Evolutionary conservation across 345 rosid species (phyloP).

Genomic region (Eucalyptus marginata): DNA sequence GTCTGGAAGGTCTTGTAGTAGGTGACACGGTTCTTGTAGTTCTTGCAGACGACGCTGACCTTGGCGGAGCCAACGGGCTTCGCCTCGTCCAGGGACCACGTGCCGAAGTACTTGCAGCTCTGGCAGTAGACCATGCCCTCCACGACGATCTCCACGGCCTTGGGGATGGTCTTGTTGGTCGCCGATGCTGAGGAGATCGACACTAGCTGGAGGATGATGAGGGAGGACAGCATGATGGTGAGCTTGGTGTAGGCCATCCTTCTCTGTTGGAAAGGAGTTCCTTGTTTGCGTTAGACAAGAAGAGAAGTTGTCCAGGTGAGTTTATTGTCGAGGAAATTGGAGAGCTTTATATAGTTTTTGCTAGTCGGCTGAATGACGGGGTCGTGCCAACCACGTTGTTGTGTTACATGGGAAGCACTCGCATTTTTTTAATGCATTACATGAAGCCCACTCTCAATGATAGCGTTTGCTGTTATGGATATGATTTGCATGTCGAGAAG

Average conservation of each 20-base stretch:
- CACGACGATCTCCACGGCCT: constrained; percentile 39
- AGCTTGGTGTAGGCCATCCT: background rate
- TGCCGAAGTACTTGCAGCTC: constrained; percentile 43
- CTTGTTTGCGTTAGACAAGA: background rate
- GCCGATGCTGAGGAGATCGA: background rate
- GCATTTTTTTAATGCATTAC: background rate
- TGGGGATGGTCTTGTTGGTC: background rate
- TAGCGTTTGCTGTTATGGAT: background rate
- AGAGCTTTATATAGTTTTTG: background rate
- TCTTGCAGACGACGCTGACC: constrained; percentile 67
- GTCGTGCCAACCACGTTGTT: background rate
- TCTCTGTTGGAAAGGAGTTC: background rate
- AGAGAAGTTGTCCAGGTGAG: background rate
- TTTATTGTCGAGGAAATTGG: background rate
- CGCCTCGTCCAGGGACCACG: constrained; percentile 65
- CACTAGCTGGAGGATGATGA: background rate
- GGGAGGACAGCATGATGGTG: background rate
- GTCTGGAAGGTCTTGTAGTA: constrained; percentile 60
- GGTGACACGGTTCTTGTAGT: constrained; percentile 29
- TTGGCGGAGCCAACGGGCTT: constrained; percentile 56
- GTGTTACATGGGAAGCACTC: background rate
- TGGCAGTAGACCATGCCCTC: constrained; percentile 91
- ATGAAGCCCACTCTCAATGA: background rate
- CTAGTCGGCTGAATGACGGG: background rate
- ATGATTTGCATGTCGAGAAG: background rate